Percentiles rank a stretch among this genome's conserved stretches.
Conservation (phyloP, 2,329 filamentous ascomycete genomes). For the Alternaria postmessia region DNA sequence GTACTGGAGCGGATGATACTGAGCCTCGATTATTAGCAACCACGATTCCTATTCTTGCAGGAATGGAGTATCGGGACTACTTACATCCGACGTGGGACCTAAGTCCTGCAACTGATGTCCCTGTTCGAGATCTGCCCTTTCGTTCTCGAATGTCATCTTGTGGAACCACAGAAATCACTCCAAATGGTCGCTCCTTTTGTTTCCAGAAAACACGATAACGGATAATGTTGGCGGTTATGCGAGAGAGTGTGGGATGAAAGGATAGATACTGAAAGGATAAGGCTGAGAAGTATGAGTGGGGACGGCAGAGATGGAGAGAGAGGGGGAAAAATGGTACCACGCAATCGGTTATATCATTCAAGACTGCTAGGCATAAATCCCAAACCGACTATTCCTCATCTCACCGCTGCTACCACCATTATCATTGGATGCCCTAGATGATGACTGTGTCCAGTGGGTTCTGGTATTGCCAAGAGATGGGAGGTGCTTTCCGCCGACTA, state of each 20-base stretch:
- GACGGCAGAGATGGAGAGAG: too few relatives aligned
- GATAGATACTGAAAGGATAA: too few relatives aligned
- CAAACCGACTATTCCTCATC: not conserved
- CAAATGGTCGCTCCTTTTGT: not conserved
- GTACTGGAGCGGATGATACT: not conserved
- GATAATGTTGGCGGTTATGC: too few relatives aligned
- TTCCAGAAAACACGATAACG: too few relatives aligned
- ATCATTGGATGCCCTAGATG: not conserved
- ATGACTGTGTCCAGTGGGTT: not conserved
- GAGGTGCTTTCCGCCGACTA: not conserved
- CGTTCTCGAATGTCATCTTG: not conserved
- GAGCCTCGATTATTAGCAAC: not conserved
- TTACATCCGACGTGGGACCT: not conserved
- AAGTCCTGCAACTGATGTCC: not conserved
- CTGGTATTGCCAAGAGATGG: not conserved
- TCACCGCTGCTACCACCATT: not conserved
- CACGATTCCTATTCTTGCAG: not conserved
- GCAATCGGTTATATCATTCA: not conserved
- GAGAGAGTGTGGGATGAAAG: too few relatives aligned
- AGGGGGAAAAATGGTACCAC: too few relatives aligned
- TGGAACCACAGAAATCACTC: not conserved
- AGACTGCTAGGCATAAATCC: not conserved
- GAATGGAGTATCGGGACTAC: too few relatives aligned
- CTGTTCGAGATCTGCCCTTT: not conserved
- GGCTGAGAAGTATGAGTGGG: too few relatives aligned